Base-by-base conservation (phyloP, 1,284 basidiomycete species). In the Rhodotorula sp. region DNA sequence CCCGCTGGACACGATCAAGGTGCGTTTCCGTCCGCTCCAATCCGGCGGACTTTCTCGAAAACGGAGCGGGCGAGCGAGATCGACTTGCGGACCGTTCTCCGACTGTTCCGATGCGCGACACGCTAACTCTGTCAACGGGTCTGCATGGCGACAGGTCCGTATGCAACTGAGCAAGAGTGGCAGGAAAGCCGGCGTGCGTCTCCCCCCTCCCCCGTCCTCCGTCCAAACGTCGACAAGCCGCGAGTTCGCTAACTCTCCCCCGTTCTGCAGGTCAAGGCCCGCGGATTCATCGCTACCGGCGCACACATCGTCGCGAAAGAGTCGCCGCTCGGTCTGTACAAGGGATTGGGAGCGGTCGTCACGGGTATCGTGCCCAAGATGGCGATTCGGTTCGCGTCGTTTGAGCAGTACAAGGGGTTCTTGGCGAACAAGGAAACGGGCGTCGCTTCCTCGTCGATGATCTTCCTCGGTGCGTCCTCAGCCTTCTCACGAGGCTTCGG, bases 281-380 rank as follows among this genome's bases (percentile, higher is more conserved):
- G 95, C 64, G 94, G 94, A 0, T 97, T 99, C 82, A 82, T 97
- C 73, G 93, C 92, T 22, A 99, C 96, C 0, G 95, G 93, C 30
- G 83, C 86, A 26, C 88, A 90, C 81, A 99, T 99, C 74, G 87
- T 94, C 44, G 86, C 86, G 72, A 87, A 94, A 58, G 95, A 99
- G 83, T 95, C 94, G 8, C 91, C 92, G 0, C 86, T 98, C 26
- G 96, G 96, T 24, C 83, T 99, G 52, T 99, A 99, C 87, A 99
- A 99, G 81, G 96, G 77, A 18, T 87, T 99, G 53, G 95, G 95
- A 51, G 95, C 95, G n/a, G 95, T 99, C 48, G 84, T 96, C 30
- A 90, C 92, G 18, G 94, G 94, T 40, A 99, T 99, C 80, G 93
- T 98, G 2, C 96, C 96, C 8, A 99, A 99, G 84, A 99, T 99